These are phyloP conservation scores for Candida xiaguanensis DNA, from an alignment of 805 yeast genomes.

Conservation along the genomic window DNA sequence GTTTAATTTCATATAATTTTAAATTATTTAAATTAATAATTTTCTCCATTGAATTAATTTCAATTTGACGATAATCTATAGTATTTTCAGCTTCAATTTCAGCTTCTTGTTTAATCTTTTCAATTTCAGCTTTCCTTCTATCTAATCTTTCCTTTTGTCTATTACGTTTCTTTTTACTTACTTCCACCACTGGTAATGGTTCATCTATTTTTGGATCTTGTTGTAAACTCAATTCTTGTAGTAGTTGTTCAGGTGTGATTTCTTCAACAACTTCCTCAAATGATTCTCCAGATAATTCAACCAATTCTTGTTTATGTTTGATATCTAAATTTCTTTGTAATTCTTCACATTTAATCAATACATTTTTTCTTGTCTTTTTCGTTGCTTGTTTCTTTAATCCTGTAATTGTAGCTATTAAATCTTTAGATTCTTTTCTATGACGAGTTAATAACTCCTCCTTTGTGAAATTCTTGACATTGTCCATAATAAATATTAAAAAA, in stretches of 20 bases:
- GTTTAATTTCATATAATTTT: conserved; percentile 64
- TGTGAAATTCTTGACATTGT: background rate
- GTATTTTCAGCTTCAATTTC: conserved; percentile 59
- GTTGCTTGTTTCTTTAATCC: conserved; percentile 81
- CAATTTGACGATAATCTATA: conserved; percentile 70
- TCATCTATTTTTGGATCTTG: too few relatives aligned
- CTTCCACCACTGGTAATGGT: too few relatives aligned
- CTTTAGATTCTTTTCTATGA: conserved; percentile 68
- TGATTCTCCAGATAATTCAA: conserved; percentile 2
- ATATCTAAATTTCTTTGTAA: conserved; percentile 54
- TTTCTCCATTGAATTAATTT: conserved; percentile 59
- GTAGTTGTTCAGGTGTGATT: conserved; percentile 61
- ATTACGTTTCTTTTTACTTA: conserved; percentile 58
- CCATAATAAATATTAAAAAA: too few relatives aligned
- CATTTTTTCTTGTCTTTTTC: conserved; percentile 70
- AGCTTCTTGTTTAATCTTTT: conserved; percentile 63
- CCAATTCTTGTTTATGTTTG: conserved; percentile 54
- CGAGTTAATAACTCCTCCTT: conserved; percentile 50
- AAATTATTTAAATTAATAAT: conserved; percentile 49
- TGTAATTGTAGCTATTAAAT: conserved; percentile 63
- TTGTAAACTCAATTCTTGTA: conserved; percentile 46
- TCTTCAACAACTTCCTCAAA: conserved; percentile 36
- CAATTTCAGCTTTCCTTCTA: conserved; percentile 66
- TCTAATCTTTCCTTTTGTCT: conserved; percentile 84
- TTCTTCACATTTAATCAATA: conserved; percentile 53